Evolutionary conservation across 306 rosid species (phyloP).

Genomic region (Trifolium subterraneum): DNA sequence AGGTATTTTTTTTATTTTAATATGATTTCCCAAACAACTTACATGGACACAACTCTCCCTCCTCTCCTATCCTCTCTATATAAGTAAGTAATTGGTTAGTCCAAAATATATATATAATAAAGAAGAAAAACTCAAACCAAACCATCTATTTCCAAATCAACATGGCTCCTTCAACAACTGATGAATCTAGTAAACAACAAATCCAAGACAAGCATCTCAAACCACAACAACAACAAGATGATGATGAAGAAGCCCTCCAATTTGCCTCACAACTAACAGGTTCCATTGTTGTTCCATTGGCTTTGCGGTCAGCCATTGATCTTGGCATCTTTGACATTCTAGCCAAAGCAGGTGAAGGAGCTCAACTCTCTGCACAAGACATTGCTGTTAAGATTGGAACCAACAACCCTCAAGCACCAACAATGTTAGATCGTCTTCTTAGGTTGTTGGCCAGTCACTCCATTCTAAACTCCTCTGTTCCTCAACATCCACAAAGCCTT

Average conservation of each 20-base stretch:
- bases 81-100: no score
- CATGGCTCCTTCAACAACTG: no score
- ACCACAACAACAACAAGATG: constrained; percentile 8
- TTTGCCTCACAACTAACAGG: constrained; percentile 39
- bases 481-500: neutral
- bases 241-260: constrained; percentile 31
- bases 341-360: constrained; percentile 49
- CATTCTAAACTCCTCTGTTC: constrained; percentile 44
- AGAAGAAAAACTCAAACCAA: no score
- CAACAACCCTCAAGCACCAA: constrained; percentile 52
- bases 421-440: constrained; percentile 65
- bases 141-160: no score
- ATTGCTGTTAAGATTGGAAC: constrained; percentile 49
- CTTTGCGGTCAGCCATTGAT: constrained; percentile 47
- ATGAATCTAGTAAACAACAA: no score
- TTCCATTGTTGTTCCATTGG: constrained; percentile 43
- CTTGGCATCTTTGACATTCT: constrained; percentile 58
- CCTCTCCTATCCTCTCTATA: no score
- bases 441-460: constrained; percentile 54
- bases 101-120: no score
- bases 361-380: constrained; percentile 47
- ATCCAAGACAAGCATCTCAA: neutral
- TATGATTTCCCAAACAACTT: no score
- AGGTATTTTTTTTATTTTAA: no score
- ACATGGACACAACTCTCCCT: no score